Conservation (phyloP, 805 yeast genomes). For the Komagataella populi region DNA sequence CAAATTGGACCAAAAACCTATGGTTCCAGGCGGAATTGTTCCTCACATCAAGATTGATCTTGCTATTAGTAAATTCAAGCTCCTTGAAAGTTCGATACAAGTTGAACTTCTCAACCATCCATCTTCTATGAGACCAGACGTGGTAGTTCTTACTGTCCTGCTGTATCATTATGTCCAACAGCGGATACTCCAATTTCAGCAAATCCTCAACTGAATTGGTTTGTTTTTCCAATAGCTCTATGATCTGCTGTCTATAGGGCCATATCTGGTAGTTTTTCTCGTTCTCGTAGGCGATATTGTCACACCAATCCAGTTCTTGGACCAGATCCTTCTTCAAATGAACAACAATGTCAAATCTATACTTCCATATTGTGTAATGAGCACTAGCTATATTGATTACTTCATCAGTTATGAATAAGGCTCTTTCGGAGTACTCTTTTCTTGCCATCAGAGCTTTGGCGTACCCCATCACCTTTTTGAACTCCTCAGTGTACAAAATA, state of each 20-base stretch:
- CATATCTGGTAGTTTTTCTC: slow-evolving; percentile 96
- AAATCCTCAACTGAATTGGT: slow-evolving; percentile 14
- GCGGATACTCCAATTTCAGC: slow-evolving; percentile 46
- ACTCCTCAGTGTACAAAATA: slow-evolving; percentile 64
- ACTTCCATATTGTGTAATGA: slow-evolving; percentile 85
- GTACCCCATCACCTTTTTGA: slow-evolving; percentile 43
- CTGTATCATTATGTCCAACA: slow-evolving; percentile 52
- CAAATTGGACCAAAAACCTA: slow-evolving; percentile 45
- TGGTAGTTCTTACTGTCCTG: slow-evolving; percentile 88
- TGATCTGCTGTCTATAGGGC: slow-evolving; percentile 72
- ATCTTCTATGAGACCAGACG: slow-evolving; percentile 87
- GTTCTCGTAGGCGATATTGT: slow-evolving; percentile 55
- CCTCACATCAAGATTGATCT: slow-evolving; percentile 50
- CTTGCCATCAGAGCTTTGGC: slow-evolving; percentile 43
- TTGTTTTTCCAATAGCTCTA: slow-evolving; percentile 17
- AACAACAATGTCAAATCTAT: slow-evolving; percentile 38
- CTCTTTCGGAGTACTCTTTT: slow-evolving; percentile 58
- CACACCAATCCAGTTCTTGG: slow-evolving; percentile 70
- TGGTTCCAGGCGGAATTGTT: slow-evolving; percentile 95
- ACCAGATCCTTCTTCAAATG: slow-evolving; percentile 21
- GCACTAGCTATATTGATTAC: slow-evolving; percentile 69
- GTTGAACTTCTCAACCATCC: slow-evolving; percentile 54
- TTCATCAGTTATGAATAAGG: slow-evolving; percentile 47
- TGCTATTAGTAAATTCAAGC: slow-evolving; percentile 29
- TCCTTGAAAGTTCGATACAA: slow-evolving; percentile 34